A percentile compares a stretch with the other conserved stretches of the same genome.
phyloP scores from a whole-genome alignment of 192 early-diverging fungal genomes.

The Entomortierella parvispora region DNA sequence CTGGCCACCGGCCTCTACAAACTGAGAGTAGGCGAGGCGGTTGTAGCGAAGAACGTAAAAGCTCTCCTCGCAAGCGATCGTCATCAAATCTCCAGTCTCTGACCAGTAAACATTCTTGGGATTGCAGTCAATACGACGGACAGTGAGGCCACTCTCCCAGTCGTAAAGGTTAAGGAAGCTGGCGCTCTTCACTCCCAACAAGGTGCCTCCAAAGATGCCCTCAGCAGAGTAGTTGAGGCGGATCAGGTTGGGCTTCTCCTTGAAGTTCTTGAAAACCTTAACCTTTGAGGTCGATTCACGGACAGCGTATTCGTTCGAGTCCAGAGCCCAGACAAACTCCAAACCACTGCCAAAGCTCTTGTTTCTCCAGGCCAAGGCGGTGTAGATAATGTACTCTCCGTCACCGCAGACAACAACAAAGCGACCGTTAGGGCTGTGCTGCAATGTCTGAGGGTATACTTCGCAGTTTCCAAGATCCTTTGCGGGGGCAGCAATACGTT shows the following conservation, averaged over 20 bases:
- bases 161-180: slow-evolving; percentile 95
- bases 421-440: slow-evolving; percentile 96
- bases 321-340: slow-evolving; percentile 98
- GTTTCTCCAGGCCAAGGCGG: slow-evolving; percentile 99
- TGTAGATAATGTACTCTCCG: slow-evolving; percentile 99
- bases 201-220: slow-evolving; percentile 93
- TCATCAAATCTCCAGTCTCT: slow-evolving; percentile 91
- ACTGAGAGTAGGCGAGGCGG: slow-evolving; percentile 82
- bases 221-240: slow-evolving; percentile 88
- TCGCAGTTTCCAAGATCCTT: slow-evolving; percentile 99
- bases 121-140: slow-evolving; percentile 95
- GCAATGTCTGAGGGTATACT: slow-evolving; percentile 94
- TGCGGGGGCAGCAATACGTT: slow-evolving; percentile 81
- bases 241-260: slow-evolving; percentile 83
- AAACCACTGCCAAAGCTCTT: slow-evolving; percentile 96
- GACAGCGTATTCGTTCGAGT: slow-evolving; percentile 97
- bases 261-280: slow-evolving; percentile 94
- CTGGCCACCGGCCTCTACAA: slow-evolving; percentile 71
- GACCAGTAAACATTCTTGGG: slow-evolving; percentile 95
- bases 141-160: slow-evolving; percentile 94
- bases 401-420: slow-evolving; percentile 99
- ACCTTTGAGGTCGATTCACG: slow-evolving; percentile 93
- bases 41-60: slow-evolving; percentile 96
- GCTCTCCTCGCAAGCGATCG: slow-evolving; percentile 92
- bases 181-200: slow-evolving; percentile 88